These are phyloP conservation scores for Alloascoidea hylecoeti DNA, from an alignment of 805 yeast species.

Conservation along the genomic window DNA sequence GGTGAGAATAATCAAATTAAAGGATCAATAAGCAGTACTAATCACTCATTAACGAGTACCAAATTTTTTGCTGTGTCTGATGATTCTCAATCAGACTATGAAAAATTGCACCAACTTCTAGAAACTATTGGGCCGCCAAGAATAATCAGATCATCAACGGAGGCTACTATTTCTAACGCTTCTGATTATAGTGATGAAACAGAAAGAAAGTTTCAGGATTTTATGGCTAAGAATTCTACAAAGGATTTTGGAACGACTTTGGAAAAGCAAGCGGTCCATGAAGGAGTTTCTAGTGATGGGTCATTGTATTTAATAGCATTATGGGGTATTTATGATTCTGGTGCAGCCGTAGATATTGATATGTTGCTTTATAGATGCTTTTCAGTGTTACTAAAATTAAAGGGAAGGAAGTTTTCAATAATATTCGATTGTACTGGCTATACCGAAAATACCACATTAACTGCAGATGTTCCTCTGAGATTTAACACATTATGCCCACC, in stretches of 20 bases:
- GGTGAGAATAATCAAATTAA: constrained; percentile 9
- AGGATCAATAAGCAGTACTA: not conserved
- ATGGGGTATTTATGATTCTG: constrained; percentile 20
- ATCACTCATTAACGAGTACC: not conserved
- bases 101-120: not conserved
- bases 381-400: constrained; percentile 52
- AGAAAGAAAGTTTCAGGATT: constrained; percentile 44
- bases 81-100: not conserved
- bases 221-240: constrained; percentile 53
- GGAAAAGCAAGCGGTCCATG: constrained; percentile 39
- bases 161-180: not conserved
- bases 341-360: constrained; percentile 27
- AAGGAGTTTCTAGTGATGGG: constrained; percentile 60
- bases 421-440: constrained; percentile 61
- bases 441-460: constrained; percentile 15
- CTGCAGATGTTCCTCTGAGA: constrained; percentile 19
- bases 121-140: not conserved
- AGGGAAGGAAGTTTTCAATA: constrained; percentile 52
- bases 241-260: constrained; percentile 30
- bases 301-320: constrained; percentile 46
- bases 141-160: not conserved
- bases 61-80: not conserved
- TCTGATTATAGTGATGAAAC: not conserved
- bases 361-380: constrained; percentile 42
- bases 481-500: constrained; percentile 35